Base-by-base conservation (phyloP, 305 asterid species). In the Fraxinus latifolia region DNA sequence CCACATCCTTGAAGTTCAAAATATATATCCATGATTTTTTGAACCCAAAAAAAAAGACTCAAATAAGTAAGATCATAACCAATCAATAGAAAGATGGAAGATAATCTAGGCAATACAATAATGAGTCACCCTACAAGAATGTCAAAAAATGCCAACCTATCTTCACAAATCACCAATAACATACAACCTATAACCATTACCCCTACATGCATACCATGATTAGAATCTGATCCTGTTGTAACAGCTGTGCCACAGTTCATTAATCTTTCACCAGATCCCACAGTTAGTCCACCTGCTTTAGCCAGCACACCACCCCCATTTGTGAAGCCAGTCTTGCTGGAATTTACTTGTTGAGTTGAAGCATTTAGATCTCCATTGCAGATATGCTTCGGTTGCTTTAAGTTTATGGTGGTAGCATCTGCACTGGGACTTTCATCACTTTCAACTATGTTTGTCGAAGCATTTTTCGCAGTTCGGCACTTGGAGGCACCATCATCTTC, bases 381-480 rank as follows among this genome's bases (percentile, higher is more conserved):
- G 86, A 76, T 79, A 44, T 85, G 82, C 78, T 91, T 93, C 53
- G 87, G 85, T 39, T 85, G 95, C 90, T 92, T 91, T 82, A 87
- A 73, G 82, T 85, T 90, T n/a, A 84, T 87, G 79, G 83, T 80
- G 78, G 91, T 76, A 77, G 89, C 91, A 85, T 90, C 92, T 32
- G 79, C 86, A 82, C 80, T 80, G 23, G 92, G 94, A 85, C 93
- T 91, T 83, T 91, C 90, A 88, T 90, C 97, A 83, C 92, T 91
- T 82, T 90, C 98, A 67, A 80, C 86, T 60, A 85, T 75, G 84
- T 82, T 82, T 25, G 90, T 83, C 44, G 88, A 84, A 68, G 82
- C 68, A 58, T 82, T 84, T 87, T 89, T 88, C 37, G 74, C 80
- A 68, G 85, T 80, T 75, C 67, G 90, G 73, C 70, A 84, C 80